phyloP scores from a whole-genome alignment of 495 filamentous ascomycete genomes.

The Penicillium alfredii region DNA sequence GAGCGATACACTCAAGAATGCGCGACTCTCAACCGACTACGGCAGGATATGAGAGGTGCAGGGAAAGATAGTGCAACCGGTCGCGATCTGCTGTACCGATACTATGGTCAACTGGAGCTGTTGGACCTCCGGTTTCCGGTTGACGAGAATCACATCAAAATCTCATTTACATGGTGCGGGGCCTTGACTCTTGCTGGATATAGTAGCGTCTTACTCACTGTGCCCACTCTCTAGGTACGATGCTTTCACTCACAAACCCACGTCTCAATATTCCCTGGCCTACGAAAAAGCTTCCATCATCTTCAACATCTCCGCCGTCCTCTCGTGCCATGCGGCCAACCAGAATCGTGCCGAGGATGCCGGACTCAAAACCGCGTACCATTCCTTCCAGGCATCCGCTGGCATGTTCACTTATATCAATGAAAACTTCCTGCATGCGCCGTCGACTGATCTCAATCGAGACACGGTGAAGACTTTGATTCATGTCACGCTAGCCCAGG shows the following conservation, averaged over 20 bases:
- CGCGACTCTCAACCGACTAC: conserved; percentile 87
- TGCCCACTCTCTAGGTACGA: conserved; percentile 77
- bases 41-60: conserved; percentile 97
- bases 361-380: conserved; percentile 92
- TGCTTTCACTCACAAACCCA: conserved; percentile 94
- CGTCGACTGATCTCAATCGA: conserved; percentile 86
- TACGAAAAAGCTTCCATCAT: conserved; percentile 99
- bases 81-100: conserved; percentile 88
- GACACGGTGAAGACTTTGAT: conserved; percentile 95
- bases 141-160: conserved; percentile 98
- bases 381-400: conserved; percentile 95
- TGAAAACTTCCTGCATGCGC: conserved; percentile 96
- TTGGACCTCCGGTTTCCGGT: conserved; percentile 93
- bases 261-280: conserved; percentile 90
- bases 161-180: conserved; percentile 94
- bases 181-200: not conserved
- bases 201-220: too few species aligned
- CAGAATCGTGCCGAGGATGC: conserved; percentile 88
- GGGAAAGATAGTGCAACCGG: conserved; percentile 95
- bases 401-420: conserved; percentile 99
- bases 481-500: conserved; percentile 86
- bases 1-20: conserved; percentile 94
- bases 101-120: conserved; percentile 94
- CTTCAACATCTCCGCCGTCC: conserved; percentile 97
- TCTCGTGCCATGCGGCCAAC: conserved; percentile 91